Evolutionary conservation across 345 rosid genomes (phyloP).

Genomic region (Heritiera fomes): DNA sequence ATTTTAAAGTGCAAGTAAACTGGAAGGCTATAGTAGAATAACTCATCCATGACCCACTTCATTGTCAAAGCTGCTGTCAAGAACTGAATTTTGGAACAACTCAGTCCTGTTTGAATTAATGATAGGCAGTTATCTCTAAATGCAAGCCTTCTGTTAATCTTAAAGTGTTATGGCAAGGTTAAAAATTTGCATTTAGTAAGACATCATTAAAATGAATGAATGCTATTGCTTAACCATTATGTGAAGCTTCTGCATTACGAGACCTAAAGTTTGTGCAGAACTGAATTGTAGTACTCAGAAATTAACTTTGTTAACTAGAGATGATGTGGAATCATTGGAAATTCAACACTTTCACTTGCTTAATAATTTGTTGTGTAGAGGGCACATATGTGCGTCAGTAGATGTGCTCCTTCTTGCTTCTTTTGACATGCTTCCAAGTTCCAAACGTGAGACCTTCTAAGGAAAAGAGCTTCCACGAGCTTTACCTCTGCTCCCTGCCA

Average conservation of each 20-base stretch:
- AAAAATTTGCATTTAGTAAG: not conserved
- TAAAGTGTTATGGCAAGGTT: not conserved
- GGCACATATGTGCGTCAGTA: not conserved
- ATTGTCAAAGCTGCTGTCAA: not conserved
- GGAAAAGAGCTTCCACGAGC: not conserved
- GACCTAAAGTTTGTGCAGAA: not conserved
- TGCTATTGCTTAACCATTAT: not conserved
- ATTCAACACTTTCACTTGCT: not conserved
- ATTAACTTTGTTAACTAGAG: conserved; percentile 4
- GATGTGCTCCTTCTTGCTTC: not conserved
- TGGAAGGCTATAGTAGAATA: not conserved
- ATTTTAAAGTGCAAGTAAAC: conserved; percentile 8
- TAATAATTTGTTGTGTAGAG: not conserved
- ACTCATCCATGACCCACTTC: not conserved
- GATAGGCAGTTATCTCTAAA: not conserved
- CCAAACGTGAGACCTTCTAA: not conserved
- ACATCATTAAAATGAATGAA: not conserved
- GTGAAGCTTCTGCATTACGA: conserved; percentile 7
- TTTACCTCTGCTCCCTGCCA: not conserved
- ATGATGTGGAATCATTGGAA: not conserved
- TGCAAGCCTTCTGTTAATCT: not conserved
- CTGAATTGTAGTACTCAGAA: not conserved
- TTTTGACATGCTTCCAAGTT: conserved; percentile 1
- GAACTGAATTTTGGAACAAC: not conserved
- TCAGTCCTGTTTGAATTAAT: not conserved